A percentile compares a stretch with the other conserved stretches of the same genome.
phyloP scores from a whole-genome alignment of 306 rosid species.

The Dryas alaskensis region DNA sequence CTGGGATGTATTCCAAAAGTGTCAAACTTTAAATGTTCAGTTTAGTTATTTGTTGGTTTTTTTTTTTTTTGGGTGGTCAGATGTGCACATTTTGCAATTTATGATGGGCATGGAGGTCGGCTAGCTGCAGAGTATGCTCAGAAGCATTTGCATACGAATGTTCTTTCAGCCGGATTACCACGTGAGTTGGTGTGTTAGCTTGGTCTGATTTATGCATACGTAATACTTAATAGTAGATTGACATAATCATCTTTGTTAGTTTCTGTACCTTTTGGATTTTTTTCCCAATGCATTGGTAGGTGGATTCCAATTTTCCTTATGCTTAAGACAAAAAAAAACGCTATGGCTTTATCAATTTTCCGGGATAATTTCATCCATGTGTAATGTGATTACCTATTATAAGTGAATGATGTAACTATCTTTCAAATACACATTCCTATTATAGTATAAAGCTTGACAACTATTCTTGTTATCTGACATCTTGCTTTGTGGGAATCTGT shows the following conservation, averaged over 20 bases:
- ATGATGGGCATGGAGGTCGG: constrained; percentile 94
- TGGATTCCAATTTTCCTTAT: neutral
- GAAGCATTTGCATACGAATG: constrained; percentile 71
- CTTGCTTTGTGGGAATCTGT: constrained; percentile 20
- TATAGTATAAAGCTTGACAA: neutral
- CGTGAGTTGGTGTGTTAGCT: constrained; percentile 99
- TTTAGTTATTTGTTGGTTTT: constrained; percentile 10
- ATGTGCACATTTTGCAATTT: constrained; percentile 82
- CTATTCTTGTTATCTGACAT: constrained; percentile 4
- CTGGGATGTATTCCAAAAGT: neutral
- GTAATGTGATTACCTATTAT: neutral
- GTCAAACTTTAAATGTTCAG: neutral
- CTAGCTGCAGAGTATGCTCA: constrained; percentile 84
- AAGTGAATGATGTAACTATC: neutral
- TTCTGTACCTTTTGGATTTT: neutral
- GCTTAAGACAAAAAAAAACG: neutral
- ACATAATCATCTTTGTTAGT: neutral
- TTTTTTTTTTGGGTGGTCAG: constrained; percentile 33
- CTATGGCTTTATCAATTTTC: neutral
- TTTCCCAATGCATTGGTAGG: neutral
- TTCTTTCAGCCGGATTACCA: constrained; percentile 88
- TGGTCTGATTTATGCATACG: constrained; percentile 51
- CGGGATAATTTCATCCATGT: neutral
- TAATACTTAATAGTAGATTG: constrained; percentile 13
- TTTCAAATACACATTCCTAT: neutral